Percentiles rank a stretch among this genome's conserved stretches.
Evolutionary conservation across 1,284 basidiomycete genomes (phyloP).

Genomic region (Rhodotorula sp.): DNA sequence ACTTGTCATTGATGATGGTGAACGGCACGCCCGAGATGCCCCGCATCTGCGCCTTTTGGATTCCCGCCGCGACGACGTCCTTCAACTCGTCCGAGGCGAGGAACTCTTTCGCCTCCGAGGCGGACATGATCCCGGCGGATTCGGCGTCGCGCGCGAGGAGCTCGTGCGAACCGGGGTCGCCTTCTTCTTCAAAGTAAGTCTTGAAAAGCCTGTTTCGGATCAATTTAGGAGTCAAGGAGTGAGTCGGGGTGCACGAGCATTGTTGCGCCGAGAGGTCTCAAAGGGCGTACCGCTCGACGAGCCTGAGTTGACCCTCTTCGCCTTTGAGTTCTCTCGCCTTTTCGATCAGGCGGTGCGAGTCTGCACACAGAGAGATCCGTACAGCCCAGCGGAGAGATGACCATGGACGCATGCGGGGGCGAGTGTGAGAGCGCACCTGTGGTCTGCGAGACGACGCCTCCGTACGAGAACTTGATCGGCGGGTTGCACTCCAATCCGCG

Average conservation of each 20-base stretch:
- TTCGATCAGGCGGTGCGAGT: conserved; percentile 68
- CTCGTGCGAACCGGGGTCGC: conserved; percentile 54
- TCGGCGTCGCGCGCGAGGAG: conserved; percentile 65
- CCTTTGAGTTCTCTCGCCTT: conserved; percentile 70
- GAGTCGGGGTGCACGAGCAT: background rate
- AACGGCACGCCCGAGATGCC: conserved; percentile 75
- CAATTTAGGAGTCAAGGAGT: too few relatives aligned
- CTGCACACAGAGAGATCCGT: conserved; percentile 20
- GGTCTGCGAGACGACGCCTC: conserved; percentile 64
- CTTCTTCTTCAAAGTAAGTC: conserved; percentile 63
- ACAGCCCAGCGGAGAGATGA: background rate
- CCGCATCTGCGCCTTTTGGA: conserved; percentile 63
- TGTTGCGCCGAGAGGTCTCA: background rate
- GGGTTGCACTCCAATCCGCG: conserved; percentile 61
- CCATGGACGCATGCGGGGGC: too few relatives aligned
- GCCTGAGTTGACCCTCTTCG: conserved; percentile 60
- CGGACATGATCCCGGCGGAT: conserved; percentile 59
- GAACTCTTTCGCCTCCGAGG: conserved; percentile 56
- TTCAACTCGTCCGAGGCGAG: conserved; percentile 66
- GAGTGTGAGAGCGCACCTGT: conserved; percentile 44
- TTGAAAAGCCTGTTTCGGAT: conserved; percentile 68
- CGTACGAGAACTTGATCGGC: conserved; percentile 60
- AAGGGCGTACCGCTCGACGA: conserved; percentile 53
- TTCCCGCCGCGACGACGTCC: conserved; percentile 67
- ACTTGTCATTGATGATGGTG: conserved; percentile 69